Base-by-base conservation (phyloP, 768 basidiomycete genomes). In the Daedaleopsis nitida region DNA sequence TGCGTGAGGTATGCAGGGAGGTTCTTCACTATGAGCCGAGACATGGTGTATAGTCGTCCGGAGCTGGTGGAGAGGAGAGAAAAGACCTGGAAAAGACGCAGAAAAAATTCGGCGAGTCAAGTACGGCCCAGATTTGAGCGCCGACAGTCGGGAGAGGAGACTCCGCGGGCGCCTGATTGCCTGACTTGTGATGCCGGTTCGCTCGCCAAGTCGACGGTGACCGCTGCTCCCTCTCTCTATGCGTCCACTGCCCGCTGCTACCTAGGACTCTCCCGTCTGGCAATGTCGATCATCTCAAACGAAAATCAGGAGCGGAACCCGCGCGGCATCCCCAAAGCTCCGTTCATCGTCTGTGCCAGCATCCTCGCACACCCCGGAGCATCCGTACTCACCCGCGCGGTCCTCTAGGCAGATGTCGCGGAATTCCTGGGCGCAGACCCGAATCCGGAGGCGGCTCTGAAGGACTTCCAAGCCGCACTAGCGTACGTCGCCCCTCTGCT, bases 281-380 rank as follows among this genome's bases (percentile, higher is more conserved):
- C 16, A 12, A 68, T 69, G 70, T 64, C 67, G 0, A 49, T 24
- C 4, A 5, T 48, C 9, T 44, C 44, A n/a, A 37, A 38, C 1
- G 47, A 65, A 16, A 62, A 55, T 13, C 68, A 70, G 55, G 74
- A 86, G 74, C 86, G 86, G 69, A 98, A 96, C 65, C 88, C 94
- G 0, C 80, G 96, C 55, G 96, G 96, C 5, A 98, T 98, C 54
- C 96, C 96, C 23, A 89, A 90, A 74, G 96, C 96, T 4, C 92
- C 93, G 0, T 99, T 99, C 70, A 89, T 98, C 55, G 96, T 96
- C 65, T 66, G 88, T 81, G 17, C 34, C 55, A 19, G 2, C 44
- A 34, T 5, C 51, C 19, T 32, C 27, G 27, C 4, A 7, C 24
- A n/a, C 35, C 17, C 50, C 39, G 42, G 3, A 42, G 21, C 16